phyloP scores from a whole-genome alignment of 2,329 filamentous ascomycete species.

The Fusarium sp. region DNA sequence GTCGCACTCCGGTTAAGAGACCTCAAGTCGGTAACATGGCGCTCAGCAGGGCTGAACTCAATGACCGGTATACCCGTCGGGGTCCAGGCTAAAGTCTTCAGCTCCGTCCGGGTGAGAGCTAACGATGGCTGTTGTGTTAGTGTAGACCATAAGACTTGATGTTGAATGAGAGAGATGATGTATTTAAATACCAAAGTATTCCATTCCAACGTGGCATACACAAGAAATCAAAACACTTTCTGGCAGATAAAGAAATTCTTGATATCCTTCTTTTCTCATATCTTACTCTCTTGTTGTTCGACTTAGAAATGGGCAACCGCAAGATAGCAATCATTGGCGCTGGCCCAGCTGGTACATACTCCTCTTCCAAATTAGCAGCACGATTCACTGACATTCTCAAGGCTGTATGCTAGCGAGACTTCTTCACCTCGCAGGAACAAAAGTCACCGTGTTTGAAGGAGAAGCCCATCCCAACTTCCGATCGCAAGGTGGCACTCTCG shows the following conservation, averaged over 20 bases:
- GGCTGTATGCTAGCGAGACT: constrained; percentile 57
- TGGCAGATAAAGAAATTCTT: background rate
- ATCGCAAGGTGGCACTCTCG: constrained; percentile 64
- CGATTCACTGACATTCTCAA: constrained; percentile 21
- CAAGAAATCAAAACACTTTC: background rate
- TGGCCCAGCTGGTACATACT: constrained; percentile 43
- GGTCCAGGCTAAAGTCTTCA: constrained; percentile 3
- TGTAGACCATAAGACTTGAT: background rate
- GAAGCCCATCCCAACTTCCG: constrained; percentile 58
- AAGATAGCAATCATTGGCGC: constrained; percentile 47
- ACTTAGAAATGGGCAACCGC: constrained; percentile 32
- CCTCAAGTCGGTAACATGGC: constrained; percentile 3
- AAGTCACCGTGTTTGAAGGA: constrained; percentile 62
- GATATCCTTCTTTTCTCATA: background rate
- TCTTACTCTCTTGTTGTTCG: background rate
- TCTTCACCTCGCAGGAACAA: constrained; percentile 58
- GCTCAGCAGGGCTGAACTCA: constrained; percentile 22
- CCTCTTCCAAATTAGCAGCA: background rate
- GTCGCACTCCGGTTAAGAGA: background rate
- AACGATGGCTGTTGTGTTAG: background rate
- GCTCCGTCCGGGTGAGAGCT: constrained; percentile 23
- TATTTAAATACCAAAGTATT: constrained; percentile 20
- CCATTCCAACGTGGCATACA: background rate
- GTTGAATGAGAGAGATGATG: background rate
- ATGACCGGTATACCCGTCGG: constrained; percentile 28